These are phyloP conservation scores for Candida easanensis DNA, from an alignment of 805 yeast genomes.

Conservation along the genomic window DNA sequence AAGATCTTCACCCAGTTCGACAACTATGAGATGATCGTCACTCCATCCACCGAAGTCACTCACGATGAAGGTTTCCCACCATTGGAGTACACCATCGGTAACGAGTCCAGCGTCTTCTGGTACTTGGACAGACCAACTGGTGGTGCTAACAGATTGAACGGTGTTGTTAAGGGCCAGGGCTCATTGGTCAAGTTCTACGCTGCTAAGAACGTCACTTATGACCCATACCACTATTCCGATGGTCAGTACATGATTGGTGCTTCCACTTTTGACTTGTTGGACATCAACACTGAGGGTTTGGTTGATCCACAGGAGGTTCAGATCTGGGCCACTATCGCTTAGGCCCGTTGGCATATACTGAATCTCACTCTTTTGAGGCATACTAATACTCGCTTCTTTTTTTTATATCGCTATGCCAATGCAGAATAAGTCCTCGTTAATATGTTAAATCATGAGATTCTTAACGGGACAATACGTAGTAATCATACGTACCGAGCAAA, in stretches of 20 bases:
- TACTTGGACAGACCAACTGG: conserved; percentile 4
- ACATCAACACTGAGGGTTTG: conserved; percentile 1
- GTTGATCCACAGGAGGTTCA: conserved; percentile 5
- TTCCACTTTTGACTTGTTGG: conserved; percentile 16
- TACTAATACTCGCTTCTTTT: background rate
- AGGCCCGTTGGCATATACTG: background rate
- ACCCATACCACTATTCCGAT: conserved; percentile 39
- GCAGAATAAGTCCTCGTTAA: too few species aligned
- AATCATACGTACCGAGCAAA: too few species aligned
- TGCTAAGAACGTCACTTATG: conserved; percentile 38
- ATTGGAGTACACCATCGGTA: conserved; percentile 7
- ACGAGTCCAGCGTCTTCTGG: conserved; percentile 7
- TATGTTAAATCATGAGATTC: too few species aligned
- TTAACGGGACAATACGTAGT: too few species aligned
- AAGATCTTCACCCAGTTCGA: background rate
- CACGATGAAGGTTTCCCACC: conserved; percentile 5
- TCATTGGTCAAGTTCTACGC: conserved; percentile 34
- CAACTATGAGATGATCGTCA: conserved; percentile 1
- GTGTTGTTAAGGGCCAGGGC: conserved; percentile 30
- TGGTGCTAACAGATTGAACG: conserved; percentile 12
- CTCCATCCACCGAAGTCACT: background rate
- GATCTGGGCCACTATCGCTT: conserved; percentile 3
- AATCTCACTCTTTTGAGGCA: too few species aligned
- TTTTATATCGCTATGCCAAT: background rate
- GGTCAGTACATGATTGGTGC: conserved; percentile 28